Evolutionary conservation across 495 filamentous ascomycete species (phyloP).

Genomic region (Lindgomyces ingoldianus): DNA sequence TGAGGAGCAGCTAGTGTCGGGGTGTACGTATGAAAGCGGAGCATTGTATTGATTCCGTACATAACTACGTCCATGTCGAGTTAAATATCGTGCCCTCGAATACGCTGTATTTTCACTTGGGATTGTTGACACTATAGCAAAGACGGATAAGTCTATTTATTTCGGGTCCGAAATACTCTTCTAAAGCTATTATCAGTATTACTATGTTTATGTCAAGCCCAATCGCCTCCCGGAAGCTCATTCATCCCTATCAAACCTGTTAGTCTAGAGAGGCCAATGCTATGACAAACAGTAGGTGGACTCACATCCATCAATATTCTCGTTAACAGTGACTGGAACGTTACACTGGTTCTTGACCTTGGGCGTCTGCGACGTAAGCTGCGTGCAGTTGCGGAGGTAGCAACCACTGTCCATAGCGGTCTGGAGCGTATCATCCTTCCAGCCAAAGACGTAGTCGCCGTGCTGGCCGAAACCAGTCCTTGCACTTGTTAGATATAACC

Average conservation of each 20-base stretch:
- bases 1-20: too few species aligned
- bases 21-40: too few species aligned
- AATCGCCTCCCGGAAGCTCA: slow-evolving; percentile 19
- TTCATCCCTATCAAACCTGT: slow-evolving; percentile 14
- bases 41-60: too few species aligned
- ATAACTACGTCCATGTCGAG: too few species aligned
- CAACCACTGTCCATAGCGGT: slow-evolving; percentile 41
- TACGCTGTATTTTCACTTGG: too few species aligned
- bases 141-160: too few species aligned
- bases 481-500: not conserved
- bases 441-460: slow-evolving; percentile 48
- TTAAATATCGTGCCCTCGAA: too few species aligned
- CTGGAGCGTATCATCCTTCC: slow-evolving; percentile 46
- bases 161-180: too few species aligned
- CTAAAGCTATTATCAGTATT: not conserved
- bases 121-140: too few species aligned
- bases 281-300: not conserved
- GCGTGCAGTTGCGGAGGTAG: slow-evolving; percentile 15
- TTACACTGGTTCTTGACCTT: slow-evolving; percentile 20
- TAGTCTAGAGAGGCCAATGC: not conserved
- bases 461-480: slow-evolving; percentile 35
- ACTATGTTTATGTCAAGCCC: not conserved
- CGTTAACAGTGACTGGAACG: slow-evolving; percentile 18
- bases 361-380: slow-evolving; percentile 1
- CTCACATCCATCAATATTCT: slow-evolving; percentile 27